phyloP scores from a whole-genome alignment of 164 flowering plant species.

The Aristolochia fimbriata region DNA sequence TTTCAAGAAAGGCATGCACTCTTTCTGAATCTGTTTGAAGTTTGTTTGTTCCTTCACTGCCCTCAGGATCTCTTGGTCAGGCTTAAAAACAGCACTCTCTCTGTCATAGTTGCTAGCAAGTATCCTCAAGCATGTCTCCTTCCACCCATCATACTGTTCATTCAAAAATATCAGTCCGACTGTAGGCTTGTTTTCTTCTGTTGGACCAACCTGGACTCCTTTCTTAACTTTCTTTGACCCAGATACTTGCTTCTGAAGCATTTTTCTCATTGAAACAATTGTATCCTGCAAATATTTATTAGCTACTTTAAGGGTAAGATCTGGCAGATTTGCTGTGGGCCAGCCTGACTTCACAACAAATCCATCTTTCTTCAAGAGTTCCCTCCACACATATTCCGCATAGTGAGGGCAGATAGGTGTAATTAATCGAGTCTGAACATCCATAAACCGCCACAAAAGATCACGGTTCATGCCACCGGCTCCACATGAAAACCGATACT shows the following conservation, averaged over 20 bases:
- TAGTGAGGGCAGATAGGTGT: slow-evolving; percentile 91
- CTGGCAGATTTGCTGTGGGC: slow-evolving; percentile 56
- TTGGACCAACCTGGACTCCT: slow-evolving; percentile 25
- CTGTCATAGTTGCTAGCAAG: slow-evolving; percentile 79
- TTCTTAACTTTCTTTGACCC: slow-evolving; percentile 64
- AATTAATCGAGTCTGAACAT: slow-evolving; percentile 79
- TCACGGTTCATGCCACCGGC: slow-evolving; percentile 66
- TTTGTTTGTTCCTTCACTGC: slow-evolving; percentile 41
- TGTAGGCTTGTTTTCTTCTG: slow-evolving; percentile 28
- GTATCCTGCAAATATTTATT: slow-evolving; percentile 79
- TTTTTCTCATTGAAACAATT: slow-evolving; percentile 61
- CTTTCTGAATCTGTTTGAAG: slow-evolving; percentile 58
- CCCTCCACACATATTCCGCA: slow-evolving; percentile 75
- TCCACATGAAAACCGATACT: slow-evolving; percentile 80
- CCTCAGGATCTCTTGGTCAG: slow-evolving; percentile 51
- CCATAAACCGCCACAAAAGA: slow-evolving; percentile 62
- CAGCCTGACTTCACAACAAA: slow-evolving; percentile 73
- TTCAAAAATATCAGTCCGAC: slow-evolving; percentile 63
- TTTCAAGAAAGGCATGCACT: slow-evolving; percentile 79
- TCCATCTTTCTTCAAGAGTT: slow-evolving; percentile 61
- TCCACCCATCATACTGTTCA: slow-evolving; percentile 83
- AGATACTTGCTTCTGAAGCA: slow-evolving; percentile 56
- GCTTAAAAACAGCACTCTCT: slow-evolving; percentile 45
- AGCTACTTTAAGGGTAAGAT: slow-evolving; percentile 59
- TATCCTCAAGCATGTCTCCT: slow-evolving; percentile 61